Conservation (phyloP, 495 filamentous ascomycete genomes). For the Stereocaulon alpinum region DNA sequence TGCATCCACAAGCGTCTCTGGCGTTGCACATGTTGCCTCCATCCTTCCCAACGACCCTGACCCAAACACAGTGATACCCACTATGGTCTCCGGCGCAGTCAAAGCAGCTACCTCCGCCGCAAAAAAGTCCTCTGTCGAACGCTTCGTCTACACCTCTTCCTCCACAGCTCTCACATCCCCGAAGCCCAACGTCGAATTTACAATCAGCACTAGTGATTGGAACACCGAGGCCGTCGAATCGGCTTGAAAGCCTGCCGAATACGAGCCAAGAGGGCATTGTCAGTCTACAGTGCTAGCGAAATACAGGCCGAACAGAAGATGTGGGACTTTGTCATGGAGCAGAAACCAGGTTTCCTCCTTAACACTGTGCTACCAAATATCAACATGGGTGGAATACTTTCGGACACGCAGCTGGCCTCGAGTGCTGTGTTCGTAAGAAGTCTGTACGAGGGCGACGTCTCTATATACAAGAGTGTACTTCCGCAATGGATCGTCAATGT, state of each 20-base stretch:
- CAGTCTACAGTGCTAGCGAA: constrained; percentile 47
- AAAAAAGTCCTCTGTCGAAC: constrained; percentile 33
- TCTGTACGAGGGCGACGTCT: constrained; percentile 25
- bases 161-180: constrained; percentile 26
- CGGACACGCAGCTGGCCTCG: constrained; percentile 21
- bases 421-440: constrained; percentile 22
- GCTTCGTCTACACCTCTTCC: constrained; percentile 46
- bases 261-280: constrained; percentile 22
- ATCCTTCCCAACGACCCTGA: constrained; percentile 31
- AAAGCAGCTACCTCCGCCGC: constrained; percentile 37
- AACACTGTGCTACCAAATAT: constrained; percentile 41
- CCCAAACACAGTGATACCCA: constrained; percentile 36
- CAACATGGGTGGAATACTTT: constrained; percentile 30
- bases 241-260: constrained; percentile 36
- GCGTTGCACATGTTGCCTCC: constrained; percentile 38
- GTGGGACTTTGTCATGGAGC: constrained; percentile 42
- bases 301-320: constrained; percentile 40
- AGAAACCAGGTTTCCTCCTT: constrained; percentile 39
- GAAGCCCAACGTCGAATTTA: constrained; percentile 22
- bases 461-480: constrained; percentile 14
- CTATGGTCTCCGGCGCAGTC: constrained; percentile 29
- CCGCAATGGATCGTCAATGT: constrained; percentile 34
- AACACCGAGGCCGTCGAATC: constrained; percentile 36
- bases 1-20: constrained; percentile 15
- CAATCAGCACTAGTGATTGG: constrained; percentile 34